Percentiles rank a stretch among this genome's conserved stretches.
Evolutionary conservation across 225 moss, liverwort and hornwort genomes (phyloP).

Genomic region (Polytrichum commune): DNA sequence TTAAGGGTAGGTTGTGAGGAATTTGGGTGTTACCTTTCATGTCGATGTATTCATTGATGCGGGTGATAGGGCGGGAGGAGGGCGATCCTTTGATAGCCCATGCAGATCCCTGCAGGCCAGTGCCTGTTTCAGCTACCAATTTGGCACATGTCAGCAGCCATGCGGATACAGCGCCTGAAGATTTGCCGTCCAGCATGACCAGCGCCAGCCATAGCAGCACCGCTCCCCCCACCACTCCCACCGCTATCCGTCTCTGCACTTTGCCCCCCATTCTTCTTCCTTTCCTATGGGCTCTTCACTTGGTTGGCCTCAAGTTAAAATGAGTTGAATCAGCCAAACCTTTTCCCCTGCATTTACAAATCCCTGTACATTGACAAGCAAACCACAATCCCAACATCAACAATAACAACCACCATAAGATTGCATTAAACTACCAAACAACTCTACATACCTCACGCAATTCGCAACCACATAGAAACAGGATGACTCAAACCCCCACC

Average conservation of each 20-base stretch:
- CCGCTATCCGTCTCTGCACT: slow-evolving; percentile 9
- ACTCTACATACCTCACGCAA: no score
- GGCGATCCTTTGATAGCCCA: slow-evolving; percentile 7
- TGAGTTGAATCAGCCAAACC: no score
- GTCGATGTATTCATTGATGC: slow-evolving; percentile 45
- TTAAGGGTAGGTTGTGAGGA: neutral
- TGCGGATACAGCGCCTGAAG: slow-evolving; percentile 10
- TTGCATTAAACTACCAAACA: no score
- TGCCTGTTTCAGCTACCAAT: slow-evolving; percentile 5
- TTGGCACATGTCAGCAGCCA: slow-evolving; percentile 20
- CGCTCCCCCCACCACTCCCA: slow-evolving; percentile 15
- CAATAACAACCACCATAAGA: no score
- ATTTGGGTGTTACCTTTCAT: slow-evolving; percentile 31
- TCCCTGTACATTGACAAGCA: no score
- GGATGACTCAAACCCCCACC: no score
- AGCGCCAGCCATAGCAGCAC: slow-evolving; percentile 24
- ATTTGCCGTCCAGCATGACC: neutral
- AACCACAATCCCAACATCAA: no score
- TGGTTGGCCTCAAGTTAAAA: no score
- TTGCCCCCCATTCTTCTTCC: neutral
- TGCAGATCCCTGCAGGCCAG: slow-evolving; percentile 10
- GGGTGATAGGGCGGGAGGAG: neutral
- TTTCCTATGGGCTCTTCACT: neutral
- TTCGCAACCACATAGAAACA: no score
- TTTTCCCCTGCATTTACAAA: no score